Evolutionary conservation across 148 eudicot genomes (phyloP).

Genomic region (Persicaria tinctoria): DNA sequence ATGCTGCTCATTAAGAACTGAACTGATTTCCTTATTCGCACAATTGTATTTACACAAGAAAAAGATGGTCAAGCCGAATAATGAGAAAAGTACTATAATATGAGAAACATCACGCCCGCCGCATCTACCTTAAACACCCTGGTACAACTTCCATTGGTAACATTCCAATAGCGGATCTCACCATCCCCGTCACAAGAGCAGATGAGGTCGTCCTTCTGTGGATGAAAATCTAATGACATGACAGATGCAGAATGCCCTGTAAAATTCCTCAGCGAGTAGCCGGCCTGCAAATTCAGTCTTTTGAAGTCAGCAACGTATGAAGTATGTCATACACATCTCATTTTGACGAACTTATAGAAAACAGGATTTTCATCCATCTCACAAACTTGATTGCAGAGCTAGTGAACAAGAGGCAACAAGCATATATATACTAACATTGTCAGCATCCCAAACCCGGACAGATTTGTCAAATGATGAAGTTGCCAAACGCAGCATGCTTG

Average conservation of each 20-base stretch:
- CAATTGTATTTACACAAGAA: not conserved
- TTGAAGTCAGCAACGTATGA: not conserved
- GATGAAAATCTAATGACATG: conserved; percentile 46
- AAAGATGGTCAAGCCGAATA: not conserved
- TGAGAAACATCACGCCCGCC: not conserved
- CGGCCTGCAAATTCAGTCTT: conserved; percentile 28
- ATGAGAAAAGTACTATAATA: not conserved
- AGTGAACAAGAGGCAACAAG: not conserved
- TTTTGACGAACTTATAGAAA: no score
- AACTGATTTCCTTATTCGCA: not conserved
- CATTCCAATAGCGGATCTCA: conserved; percentile 43
- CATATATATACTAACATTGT: conserved; percentile 44
- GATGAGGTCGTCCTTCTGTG: conserved; percentile 37
- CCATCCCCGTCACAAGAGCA: conserved; percentile 44
- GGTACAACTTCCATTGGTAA: conserved; percentile 34
- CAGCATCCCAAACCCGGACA: conserved; percentile 90
- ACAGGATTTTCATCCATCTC: no score
- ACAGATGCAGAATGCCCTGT: conserved; percentile 43
- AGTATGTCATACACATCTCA: not conserved
- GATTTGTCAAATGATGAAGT: conserved; percentile 90
- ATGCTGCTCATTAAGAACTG: not conserved
- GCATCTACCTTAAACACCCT: conserved; percentile 34
- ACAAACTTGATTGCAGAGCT: no score
- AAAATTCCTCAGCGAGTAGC: conserved; percentile 43
- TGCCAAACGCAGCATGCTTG: conserved; percentile 80